Evolutionary conservation across 2,329 filamentous ascomycete species (phyloP), one percentile per base, ranked within the genome.

Genomic region (Apiospora kogelbergensis): DNA sequence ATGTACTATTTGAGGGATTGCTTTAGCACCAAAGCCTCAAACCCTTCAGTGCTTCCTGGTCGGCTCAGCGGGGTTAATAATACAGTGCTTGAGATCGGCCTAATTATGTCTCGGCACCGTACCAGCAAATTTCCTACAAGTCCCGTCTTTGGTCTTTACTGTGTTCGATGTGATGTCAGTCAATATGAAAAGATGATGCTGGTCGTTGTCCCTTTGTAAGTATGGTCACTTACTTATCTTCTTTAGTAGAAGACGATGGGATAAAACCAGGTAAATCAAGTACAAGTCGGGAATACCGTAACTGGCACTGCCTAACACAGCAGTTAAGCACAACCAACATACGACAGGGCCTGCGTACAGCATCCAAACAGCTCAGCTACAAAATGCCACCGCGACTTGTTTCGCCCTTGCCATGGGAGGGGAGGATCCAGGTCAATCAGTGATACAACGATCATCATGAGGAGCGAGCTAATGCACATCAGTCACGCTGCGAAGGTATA

Each of bases 381-480:
- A n/a, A n/a, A 60, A 37, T 60, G 30, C 53, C 53, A 37, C 53
- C 53, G n/a, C 53, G 53, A 17, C 53, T 37, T 60, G 30, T 60
- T 60, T 60, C 53, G 53, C 53, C 53, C 53, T 4, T 33, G 33
- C n/a, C n/a, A 33, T 57, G 30, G 30, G n/a, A 10, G 53, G 53
- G 53, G 26, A 33, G 26, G 26, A 37, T 26, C 63, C 37, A 65
- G n/a, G 63, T 42, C 37, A 40, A 44, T 65, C 63, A 41, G 63
- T 65, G 63, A 65, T 65, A 65, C 63, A 30, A 42, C 37, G 63
- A 44, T 44, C 53, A 60, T 60, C 30, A 60, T 37, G 17, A 60
- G 30, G 30, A 60, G 40, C 63, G 37, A 65, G 63, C 63, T 65
- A 65, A 65, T 44, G 63, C 63, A 65, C 41, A 65, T 42, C 41